Conservation (phyloP, 2,329 filamentous ascomycete genomes). For the Xylariaceae sp. region DNA sequence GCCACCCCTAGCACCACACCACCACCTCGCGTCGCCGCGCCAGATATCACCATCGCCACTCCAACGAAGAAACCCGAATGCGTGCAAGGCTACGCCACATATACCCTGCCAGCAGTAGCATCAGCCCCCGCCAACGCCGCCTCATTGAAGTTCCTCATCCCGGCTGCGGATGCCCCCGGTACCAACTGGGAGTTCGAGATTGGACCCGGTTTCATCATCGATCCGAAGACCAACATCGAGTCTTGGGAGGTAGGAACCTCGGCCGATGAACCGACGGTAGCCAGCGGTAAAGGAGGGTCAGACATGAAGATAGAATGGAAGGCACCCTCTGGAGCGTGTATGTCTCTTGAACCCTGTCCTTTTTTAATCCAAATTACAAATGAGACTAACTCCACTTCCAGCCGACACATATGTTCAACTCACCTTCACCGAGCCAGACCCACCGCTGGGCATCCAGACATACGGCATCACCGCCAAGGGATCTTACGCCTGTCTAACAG, state of each 20-base stretch:
- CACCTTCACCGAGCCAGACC: background rate
- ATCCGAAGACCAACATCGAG: background rate
- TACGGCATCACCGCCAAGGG: background rate
- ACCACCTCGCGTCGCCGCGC: background rate
- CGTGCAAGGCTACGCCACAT: background rate
- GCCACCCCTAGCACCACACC: background rate
- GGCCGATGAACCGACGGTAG: background rate
- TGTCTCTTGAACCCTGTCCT: background rate
- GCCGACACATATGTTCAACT: background rate
- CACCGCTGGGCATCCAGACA: background rate
- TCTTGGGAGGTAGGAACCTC: background rate
- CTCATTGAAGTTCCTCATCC: background rate
- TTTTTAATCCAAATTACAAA: background rate
- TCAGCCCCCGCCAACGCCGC: background rate
- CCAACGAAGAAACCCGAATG: background rate
- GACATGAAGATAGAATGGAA: background rate
- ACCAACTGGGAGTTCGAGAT: background rate
- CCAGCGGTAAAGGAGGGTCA: background rate
- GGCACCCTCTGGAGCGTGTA: background rate
- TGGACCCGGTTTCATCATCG: too few relatives aligned
- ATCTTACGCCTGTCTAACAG: background rate
- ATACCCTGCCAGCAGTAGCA: background rate
- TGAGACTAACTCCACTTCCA: background rate
- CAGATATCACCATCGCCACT: background rate
- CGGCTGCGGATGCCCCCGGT: background rate